These are phyloP conservation scores for Exophiala sideris DNA, from an alignment of 2,329 filamentous ascomycete species.

Conservation along the genomic window DNA sequence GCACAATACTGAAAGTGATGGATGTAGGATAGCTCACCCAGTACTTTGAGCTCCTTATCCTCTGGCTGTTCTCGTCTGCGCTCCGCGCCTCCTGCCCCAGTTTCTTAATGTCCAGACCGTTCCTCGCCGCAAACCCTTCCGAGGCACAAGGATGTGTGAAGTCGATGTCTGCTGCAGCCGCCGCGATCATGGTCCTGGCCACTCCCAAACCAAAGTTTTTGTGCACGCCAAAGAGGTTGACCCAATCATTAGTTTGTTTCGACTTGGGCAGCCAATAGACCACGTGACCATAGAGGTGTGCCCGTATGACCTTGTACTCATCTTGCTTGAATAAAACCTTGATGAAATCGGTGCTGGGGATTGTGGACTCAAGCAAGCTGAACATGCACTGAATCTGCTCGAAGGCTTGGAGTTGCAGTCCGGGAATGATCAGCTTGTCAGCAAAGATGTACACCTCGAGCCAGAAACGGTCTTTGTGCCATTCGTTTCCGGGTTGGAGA, in stretches of 20 bases:
- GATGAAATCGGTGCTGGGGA: slow-evolving; percentile 2
- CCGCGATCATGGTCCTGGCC: not conserved
- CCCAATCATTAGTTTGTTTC: slow-evolving; percentile 3
- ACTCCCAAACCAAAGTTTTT: slow-evolving; percentile 2
- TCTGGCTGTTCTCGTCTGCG: not conserved
- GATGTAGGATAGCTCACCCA: not conserved
- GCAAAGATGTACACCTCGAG: slow-evolving; percentile 7
- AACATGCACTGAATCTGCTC: not conserved
- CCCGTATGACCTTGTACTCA: not conserved
- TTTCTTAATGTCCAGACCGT: not conserved
- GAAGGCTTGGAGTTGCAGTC: slow-evolving; percentile 1
- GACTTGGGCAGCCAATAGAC: slow-evolving; percentile 5
- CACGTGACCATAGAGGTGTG: slow-evolving; percentile 6
- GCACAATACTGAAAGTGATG: no score
- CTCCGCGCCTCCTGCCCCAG: slow-evolving; percentile 1
- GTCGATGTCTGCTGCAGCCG: not conserved
- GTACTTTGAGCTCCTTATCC: not conserved
- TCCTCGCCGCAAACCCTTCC: not conserved
- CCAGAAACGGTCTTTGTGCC: slow-evolving; percentile 5
- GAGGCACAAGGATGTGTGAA: not conserved
- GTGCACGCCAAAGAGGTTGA: not conserved
- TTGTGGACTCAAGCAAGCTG: not conserved
- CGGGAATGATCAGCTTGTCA: slow-evolving; percentile 3
- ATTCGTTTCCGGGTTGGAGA: not conserved
- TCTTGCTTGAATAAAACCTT: not conserved